phyloP scores from a whole-genome alignment of 192 early-diverging fungal species.

The Glomus cerebriforme region DNA sequence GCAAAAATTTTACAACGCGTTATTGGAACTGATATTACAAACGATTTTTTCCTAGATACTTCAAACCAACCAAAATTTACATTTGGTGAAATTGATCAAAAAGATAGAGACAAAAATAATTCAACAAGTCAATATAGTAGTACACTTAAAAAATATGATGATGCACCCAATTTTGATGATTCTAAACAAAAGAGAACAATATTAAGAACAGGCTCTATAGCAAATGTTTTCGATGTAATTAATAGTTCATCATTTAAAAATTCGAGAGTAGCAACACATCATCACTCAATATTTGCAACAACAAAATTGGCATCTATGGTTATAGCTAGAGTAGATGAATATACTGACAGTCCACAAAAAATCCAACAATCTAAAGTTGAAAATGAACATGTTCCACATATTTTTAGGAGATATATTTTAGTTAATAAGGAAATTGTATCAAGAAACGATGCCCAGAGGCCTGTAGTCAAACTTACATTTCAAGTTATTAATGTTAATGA shows the following conservation, averaged over 20 bases:
- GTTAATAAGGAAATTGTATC: slow-evolving; percentile 12
- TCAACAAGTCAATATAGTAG: no score
- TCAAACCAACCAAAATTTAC: no score
- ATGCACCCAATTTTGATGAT: no score
- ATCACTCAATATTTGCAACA: slow-evolving; percentile 4
- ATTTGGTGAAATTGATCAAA: no score
- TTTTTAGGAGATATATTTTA: slow-evolving; percentile 14
- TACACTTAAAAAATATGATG: no score
- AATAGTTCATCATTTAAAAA: background rate
- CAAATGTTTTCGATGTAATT: background rate
- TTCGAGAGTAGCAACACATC: background rate
- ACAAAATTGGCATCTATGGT: slow-evolving; percentile 5
- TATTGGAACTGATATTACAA: no score
- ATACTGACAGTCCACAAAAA: no score
- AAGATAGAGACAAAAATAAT: no score
- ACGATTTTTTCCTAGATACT: no score
- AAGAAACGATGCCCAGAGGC: background rate
- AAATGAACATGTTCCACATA: no score
- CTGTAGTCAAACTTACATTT: slow-evolving; percentile 26
- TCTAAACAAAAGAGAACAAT: no score
- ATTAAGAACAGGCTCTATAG: background rate
- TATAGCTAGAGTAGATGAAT: background rate
- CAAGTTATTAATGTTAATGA: background rate
- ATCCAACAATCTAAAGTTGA: no score
- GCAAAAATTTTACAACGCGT: slow-evolving; percentile 26